A percentile compares a stretch with the other conserved stretches of the same genome.
Evolutionary conservation across 1,139 yeast species (phyloP).

Genomic region (Trichomonascaceae sp.): DNA sequence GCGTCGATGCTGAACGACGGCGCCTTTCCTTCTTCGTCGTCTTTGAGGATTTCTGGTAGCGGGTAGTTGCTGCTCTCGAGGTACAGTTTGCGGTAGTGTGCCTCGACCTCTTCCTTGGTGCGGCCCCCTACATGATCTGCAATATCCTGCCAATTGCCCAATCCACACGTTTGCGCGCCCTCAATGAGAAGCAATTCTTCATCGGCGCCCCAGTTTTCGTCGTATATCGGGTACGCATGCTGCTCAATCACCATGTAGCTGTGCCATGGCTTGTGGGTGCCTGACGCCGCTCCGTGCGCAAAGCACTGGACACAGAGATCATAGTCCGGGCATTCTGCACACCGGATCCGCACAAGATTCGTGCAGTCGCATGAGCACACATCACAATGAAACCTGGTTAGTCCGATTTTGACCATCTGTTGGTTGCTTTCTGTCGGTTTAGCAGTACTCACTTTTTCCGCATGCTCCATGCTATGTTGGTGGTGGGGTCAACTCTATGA

Average conservation of each 20-base stretch:
- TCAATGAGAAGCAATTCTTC: conserved; percentile 81
- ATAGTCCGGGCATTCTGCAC: conserved; percentile 88
- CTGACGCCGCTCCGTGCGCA: conserved; percentile 68
- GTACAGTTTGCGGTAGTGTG: conserved; percentile 65
- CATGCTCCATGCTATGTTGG: neutral
- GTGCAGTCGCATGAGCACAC: conserved; percentile 93
- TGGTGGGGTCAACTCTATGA: too few species aligned
- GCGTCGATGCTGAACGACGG: conserved; percentile 55
- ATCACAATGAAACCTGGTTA: conserved; percentile 67
- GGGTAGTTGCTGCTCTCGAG: conserved; percentile 65
- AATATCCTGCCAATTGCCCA: conserved; percentile 96
- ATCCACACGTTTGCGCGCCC: conserved; percentile 82
- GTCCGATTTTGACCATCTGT: neutral
- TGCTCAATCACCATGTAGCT: conserved; percentile 88
- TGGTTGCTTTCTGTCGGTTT: neutral
- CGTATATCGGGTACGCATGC: conserved; percentile 86
- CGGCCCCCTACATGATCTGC: conserved; percentile 92
- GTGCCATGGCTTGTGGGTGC: conserved; percentile 88
- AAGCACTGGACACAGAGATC: conserved; percentile 96
- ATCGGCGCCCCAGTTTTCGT: conserved; percentile 95
- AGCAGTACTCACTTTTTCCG: neutral
- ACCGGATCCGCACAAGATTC: conserved; percentile 73
- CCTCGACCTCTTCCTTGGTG: conserved; percentile 79
- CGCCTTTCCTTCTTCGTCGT: too few species aligned
- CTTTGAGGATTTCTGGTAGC: conserved; percentile 50